Evolutionary conservation across 2,329 filamentous ascomycete species (phyloP).

Genomic region (Cryphonectria radicalis): DNA sequence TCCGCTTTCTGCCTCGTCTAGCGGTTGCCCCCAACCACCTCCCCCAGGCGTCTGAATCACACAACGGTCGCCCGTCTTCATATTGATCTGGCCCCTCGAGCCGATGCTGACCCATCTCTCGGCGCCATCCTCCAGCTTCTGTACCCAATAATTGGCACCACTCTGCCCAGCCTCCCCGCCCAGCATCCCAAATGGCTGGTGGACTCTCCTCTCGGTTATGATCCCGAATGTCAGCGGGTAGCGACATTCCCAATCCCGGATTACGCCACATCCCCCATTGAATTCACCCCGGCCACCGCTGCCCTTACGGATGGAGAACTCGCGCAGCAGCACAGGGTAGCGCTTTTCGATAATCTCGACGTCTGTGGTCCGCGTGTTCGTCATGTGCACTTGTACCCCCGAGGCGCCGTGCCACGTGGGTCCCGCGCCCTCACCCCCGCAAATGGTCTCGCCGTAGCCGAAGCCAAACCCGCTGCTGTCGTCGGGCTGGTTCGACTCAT

Average conservation of each 20-base stretch:
- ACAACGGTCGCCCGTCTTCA: slow-evolving; percentile 29
- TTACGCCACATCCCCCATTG: slow-evolving; percentile 31
- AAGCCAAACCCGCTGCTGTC: slow-evolving; percentile 17
- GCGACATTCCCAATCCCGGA: slow-evolving; percentile 31
- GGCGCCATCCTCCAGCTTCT: slow-evolving; percentile 16
- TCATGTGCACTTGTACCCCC: slow-evolving; percentile 33
- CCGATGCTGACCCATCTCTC: slow-evolving; percentile 30
- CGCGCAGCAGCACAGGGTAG: slow-evolving; percentile 34
- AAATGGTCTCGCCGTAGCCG: slow-evolving; percentile 33
- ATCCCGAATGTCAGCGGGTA: slow-evolving; percentile 22
- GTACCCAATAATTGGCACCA: slow-evolving; percentile 25
- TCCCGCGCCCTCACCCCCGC: slow-evolving; percentile 33
- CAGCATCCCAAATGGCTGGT: slow-evolving; percentile 23
- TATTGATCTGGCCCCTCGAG: slow-evolving; percentile 25
- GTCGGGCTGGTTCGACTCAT: background rate
- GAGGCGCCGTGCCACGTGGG: slow-evolving; percentile 30
- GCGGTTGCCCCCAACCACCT: slow-evolving; percentile 10
- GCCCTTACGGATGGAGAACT: slow-evolving; percentile 32
- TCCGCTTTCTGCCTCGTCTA: background rate
- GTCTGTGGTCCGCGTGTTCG: slow-evolving; percentile 34
- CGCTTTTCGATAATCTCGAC: slow-evolving; percentile 34
- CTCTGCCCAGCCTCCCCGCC: slow-evolving; percentile 28
- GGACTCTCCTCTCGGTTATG: slow-evolving; percentile 25
- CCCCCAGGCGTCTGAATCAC: slow-evolving; percentile 27
- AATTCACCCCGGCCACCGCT: slow-evolving; percentile 31